Percentiles rank a stretch among this genome's conserved stretches.
These are phyloP conservation scores for Pascua guehoae DNA, from an alignment of 1,284 basidiomycete genomes.

Conservation along the genomic window DNA sequence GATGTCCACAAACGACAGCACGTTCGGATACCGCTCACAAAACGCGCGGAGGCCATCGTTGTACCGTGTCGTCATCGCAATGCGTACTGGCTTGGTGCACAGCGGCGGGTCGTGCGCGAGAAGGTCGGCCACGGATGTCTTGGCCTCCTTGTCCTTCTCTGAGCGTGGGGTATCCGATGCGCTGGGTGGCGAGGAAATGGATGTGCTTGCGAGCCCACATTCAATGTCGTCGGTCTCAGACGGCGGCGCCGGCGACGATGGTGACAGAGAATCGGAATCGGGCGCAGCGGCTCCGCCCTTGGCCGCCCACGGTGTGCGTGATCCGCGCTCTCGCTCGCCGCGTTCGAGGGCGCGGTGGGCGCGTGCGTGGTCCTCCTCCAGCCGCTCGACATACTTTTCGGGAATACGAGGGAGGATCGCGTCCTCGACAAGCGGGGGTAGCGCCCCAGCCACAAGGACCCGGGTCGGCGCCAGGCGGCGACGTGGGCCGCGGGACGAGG, in stretches of 20 bases:
- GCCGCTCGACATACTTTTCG: slow-evolving; percentile 41
- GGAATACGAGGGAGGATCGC: slow-evolving; percentile 35
- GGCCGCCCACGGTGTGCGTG: slow-evolving; percentile 21
- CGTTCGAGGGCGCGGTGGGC: slow-evolving; percentile 16
- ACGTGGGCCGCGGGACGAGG: not conserved
- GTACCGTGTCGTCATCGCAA: slow-evolving; percentile 36
- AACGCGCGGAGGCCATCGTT: slow-evolving; percentile 30
- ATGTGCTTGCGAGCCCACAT: not conserved
- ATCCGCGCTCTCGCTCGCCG: slow-evolving; percentile 9
- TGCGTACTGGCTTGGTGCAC: slow-evolving; percentile 37
- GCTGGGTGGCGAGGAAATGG: not conserved
- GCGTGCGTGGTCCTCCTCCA: slow-evolving; percentile 19
- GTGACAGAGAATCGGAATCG: too few species aligned
- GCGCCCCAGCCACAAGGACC: slow-evolving; percentile 35
- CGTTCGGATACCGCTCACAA: slow-evolving; percentile 26
- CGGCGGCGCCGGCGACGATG: not conserved
- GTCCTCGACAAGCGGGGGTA: slow-evolving; percentile 44
- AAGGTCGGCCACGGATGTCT: slow-evolving; percentile 28
- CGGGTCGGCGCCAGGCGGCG: slow-evolving; percentile 11
- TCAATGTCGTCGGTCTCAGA: not conserved
- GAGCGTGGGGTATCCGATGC: not conserved
- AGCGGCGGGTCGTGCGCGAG: slow-evolving; percentile 34
- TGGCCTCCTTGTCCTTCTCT: slow-evolving; percentile 2
- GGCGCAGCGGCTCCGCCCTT: not conserved
- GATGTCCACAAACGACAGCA: slow-evolving; percentile 40